phyloP scores from a whole-genome alignment of 495 filamentous ascomycete species.

The Parachaetomium inaequale region DNA sequence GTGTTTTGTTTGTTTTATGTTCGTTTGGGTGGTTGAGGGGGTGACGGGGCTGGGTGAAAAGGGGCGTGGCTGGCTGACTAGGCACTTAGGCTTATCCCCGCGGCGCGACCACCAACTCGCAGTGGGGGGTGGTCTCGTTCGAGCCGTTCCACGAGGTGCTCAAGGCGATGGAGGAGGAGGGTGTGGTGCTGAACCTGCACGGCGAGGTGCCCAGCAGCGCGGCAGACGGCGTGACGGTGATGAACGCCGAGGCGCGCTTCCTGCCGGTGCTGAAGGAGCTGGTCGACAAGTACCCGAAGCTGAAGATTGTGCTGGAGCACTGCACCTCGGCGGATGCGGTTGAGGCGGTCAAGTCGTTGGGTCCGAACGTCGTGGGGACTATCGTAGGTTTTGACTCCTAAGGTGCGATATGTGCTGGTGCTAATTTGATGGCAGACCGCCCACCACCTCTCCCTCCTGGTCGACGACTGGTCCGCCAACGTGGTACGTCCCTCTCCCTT shows the following conservation, averaged over 20 bases:
- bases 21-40: neutral
- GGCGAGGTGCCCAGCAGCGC: constrained; percentile 56
- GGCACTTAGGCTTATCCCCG: constrained; percentile 29
- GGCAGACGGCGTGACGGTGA: constrained; percentile 65
- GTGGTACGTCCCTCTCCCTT: constrained; percentile 20
- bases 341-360: constrained; percentile 69
- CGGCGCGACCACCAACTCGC: constrained; percentile 81
- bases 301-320: constrained; percentile 78
- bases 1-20: constrained; percentile 19
- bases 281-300: constrained; percentile 69
- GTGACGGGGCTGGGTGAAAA: neutral
- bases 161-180: constrained; percentile 61
- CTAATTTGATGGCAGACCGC: constrained; percentile 43
- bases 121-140: constrained; percentile 73
- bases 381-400: constrained; percentile 38
- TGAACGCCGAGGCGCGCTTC: constrained; percentile 79
- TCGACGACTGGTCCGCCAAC: constrained; percentile 71
- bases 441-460: constrained; percentile 75
- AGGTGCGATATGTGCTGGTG: neutral
- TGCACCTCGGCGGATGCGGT: constrained; percentile 82
- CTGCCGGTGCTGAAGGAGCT: constrained; percentile 71
- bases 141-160: constrained; percentile 67
- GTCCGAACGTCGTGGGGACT: constrained; percentile 67
- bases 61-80: neutral
- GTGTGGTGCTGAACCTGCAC: constrained; percentile 57